Percentiles rank a stretch among this genome's conserved stretches.
Evolutionary conservation across 2,329 filamentous ascomycete species (phyloP).

Genomic region (Epichloe festucae): DNA sequence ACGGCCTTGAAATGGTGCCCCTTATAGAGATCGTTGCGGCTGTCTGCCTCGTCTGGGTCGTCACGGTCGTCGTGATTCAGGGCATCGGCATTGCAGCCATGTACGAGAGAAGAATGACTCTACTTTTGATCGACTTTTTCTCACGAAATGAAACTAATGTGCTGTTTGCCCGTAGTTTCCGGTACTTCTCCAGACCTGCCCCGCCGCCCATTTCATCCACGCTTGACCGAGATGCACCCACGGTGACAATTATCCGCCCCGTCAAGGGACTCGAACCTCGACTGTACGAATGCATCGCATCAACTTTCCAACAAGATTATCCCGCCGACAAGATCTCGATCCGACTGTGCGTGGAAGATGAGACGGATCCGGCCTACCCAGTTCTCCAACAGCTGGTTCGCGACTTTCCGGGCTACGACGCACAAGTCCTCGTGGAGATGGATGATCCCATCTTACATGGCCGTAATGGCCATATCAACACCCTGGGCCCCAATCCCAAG

Average conservation of each 20-base stretch:
- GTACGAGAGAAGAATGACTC: slow-evolving; percentile 23
- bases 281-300: slow-evolving; percentile 83
- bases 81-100: slow-evolving; percentile 42
- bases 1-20: slow-evolving; percentile 14
- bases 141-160: background rate
- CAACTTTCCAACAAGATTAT: slow-evolving; percentile 74
- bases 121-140: background rate
- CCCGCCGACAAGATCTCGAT: slow-evolving; percentile 64
- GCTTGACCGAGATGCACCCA: slow-evolving; percentile 47
- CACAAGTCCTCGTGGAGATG: slow-evolving; percentile 63
- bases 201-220: slow-evolving; percentile 36
- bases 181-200: slow-evolving; percentile 37
- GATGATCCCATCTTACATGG: slow-evolving; percentile 61
- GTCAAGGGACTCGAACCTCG: slow-evolving; percentile 84
- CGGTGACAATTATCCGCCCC: slow-evolving; percentile 83
- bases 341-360: slow-evolving; percentile 67
- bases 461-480: slow-evolving; percentile 32
- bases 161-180: slow-evolving; percentile 26
- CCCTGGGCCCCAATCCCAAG: slow-evolving; percentile 92
- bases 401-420: slow-evolving; percentile 62
- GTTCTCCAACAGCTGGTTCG: slow-evolving; percentile 56
- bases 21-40: slow-evolving; percentile 28
- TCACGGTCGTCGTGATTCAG: slow-evolving; percentile 39
- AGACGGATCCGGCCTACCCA: slow-evolving; percentile 63
- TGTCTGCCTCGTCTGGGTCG: slow-evolving; percentile 39